Percentiles rank a stretch among this genome's conserved stretches.
Evolutionary conservation across 2,329 filamentous ascomycete species (phyloP).

Genomic region (Drechslerella dactyloides): DNA sequence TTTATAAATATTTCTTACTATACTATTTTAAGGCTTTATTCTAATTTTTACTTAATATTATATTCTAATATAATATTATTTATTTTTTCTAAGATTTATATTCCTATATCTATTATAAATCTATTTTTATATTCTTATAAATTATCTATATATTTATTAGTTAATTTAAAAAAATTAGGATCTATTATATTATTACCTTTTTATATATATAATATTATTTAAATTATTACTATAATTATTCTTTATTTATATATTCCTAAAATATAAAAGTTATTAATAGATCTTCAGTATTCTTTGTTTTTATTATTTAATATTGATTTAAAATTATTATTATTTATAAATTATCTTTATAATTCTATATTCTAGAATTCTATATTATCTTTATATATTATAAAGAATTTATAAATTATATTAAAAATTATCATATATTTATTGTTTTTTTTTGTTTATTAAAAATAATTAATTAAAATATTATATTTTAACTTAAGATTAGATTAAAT

Average conservation of each 20-base stretch:
- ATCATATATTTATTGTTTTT: constrained; percentile 1
- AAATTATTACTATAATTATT: background rate
- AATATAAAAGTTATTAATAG: constrained; percentile 6
- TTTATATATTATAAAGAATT: constrained; percentile 7
- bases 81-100: too few species aligned
- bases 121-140: too few species aligned
- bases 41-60: constrained; percentile 1
- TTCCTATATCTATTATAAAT: too few species aligned
- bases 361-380: background rate
- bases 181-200: constrained; percentile 1
- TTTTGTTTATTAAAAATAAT: constrained; percentile 6
- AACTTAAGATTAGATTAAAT: background rate
- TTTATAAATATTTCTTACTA: too few species aligned
- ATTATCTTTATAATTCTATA: constrained; percentile 6
- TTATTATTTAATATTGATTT: constrained; percentile 8
- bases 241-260: constrained; percentile 7
- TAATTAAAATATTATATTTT: constrained; percentile 11
- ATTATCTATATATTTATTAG: too few species aligned
- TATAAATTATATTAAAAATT: constrained; percentile 4
- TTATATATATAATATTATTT: constrained; percentile 8
- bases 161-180: too few species aligned
- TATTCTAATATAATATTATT: background rate
- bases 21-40: constrained; percentile 1
- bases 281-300: background rate
- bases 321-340: constrained; percentile 5